Evolutionary conservation across 257 asterid species (phyloP).

Genomic region (Mentha longifolia): DNA sequence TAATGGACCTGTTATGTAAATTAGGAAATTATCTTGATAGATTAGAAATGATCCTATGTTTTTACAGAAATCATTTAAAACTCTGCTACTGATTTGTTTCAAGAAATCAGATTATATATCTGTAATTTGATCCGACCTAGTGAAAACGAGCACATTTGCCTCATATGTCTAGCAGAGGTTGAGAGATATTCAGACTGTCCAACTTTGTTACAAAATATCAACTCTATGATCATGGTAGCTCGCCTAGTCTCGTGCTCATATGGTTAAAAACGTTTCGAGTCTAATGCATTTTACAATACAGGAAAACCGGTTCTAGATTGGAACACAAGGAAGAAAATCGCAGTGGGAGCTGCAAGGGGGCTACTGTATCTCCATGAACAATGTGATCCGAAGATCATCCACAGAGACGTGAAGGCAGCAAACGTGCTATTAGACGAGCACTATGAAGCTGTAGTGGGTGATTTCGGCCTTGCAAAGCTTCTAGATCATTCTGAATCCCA

Average conservation of each 20-base stretch:
- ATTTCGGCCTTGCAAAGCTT: constrained; percentile 93
- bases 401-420: constrained; percentile 97
- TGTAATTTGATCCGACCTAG: too few relatives aligned
- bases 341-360: constrained; percentile 94
- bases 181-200: too few relatives aligned
- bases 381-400: constrained; percentile 98
- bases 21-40: neutral
- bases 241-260: too few relatives aligned
- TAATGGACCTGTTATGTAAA: neutral
- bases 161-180: too few relatives aligned
- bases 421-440: constrained; percentile 81
- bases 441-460: constrained; percentile 90
- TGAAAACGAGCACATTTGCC: too few relatives aligned
- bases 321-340: constrained; percentile 82
- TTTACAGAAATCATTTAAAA: too few relatives aligned
- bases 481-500: constrained; percentile 95
- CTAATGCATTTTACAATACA: constrained; percentile 27
- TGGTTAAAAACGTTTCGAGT: neutral
- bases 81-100: too few relatives aligned
- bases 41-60: too few relatives aligned
- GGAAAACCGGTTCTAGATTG: constrained; percentile 86
- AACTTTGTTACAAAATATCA: too few relatives aligned
- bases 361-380: constrained; percentile 91
- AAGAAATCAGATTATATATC: too few relatives aligned
- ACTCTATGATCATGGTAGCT: too few relatives aligned